Evolutionary conservation across 2,329 filamentous ascomycete genomes (phyloP), one percentile per base, ranked within the genome.

Genomic region (Xylariaceae sp.): DNA sequence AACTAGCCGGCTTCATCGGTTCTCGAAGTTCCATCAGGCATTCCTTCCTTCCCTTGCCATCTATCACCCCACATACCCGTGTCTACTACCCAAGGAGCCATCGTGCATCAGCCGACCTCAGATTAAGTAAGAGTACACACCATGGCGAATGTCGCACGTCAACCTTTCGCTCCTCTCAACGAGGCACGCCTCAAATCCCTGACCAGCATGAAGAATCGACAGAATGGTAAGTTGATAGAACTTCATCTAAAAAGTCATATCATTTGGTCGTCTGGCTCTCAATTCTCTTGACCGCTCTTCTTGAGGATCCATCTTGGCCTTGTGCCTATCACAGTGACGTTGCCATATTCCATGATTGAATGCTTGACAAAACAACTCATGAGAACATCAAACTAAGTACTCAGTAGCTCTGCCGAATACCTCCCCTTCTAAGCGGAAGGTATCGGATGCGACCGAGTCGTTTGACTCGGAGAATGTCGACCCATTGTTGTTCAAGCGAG

Each of bases 91-190:
- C 57, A 51, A 54, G 6, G 6, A 50, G 34, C 57, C 53, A 58
- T 53, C 62, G 60, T 49, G 51, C 51, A 51, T 55, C 55, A 59
- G 60, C 58, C 45, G 49, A 18, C 17, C 17, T 18, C 17, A 54
- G 51, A 52, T 53, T 60, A 58, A 55, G 50, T 30, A 30, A 23
- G 45, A 48, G 30, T 57, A 59, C 59, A 57, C 70, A 70, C 69
- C 68, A 85, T 86, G 82, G 80, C 82, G 71, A 73, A 81, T 66
- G 67, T 81, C 62, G 76, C 79, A 63, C 84, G 89, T 70, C 88
- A 90, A 75, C 89, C 89, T 4, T 92, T 92, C 73, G 89, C 86
- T 71, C 87, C 87, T 53, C 79, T 92, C 57, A 84, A 89, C 71
- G 81, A 80, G 67, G 77, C 85, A 58, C 84, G 89, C 66, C 79